phyloP scores from a whole-genome alignment of 306 rosid genomes.

The Acacia melanoxylon region DNA sequence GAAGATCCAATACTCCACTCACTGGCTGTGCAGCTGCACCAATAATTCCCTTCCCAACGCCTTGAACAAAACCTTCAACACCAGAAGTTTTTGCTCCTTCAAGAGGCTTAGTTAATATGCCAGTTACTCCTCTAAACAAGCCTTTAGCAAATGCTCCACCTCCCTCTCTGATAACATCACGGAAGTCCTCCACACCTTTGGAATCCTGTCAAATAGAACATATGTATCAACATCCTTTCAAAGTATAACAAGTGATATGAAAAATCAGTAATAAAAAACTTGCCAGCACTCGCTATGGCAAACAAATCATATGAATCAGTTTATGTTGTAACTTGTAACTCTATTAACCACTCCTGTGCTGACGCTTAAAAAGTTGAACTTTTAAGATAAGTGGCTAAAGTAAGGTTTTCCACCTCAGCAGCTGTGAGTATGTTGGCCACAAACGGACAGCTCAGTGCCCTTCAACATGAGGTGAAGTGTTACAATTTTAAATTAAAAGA shows the following conservation, averaged over 20 bases:
- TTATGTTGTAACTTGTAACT: not conserved
- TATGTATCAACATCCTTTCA: constrained; percentile 25
- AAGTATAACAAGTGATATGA: constrained; percentile 12
- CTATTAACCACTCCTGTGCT: not conserved
- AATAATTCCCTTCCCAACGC: constrained; percentile 96
- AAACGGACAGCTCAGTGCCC: not conserved
- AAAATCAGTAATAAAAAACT: constrained; percentile 13
- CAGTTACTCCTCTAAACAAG: constrained; percentile 96
- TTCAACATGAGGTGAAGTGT: not conserved
- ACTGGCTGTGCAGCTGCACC: constrained; percentile 99
- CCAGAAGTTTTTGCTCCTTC: constrained; percentile 99
- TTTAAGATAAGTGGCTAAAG: not conserved
- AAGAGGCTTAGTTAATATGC: constrained; percentile 94
- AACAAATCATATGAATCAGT: constrained; percentile 11
- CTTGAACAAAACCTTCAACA: constrained; percentile 99
- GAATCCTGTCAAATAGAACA: constrained; percentile 60
- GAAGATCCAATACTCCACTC: constrained; percentile 95
- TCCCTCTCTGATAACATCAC: constrained; percentile 95
- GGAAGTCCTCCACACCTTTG: constrained; percentile 94
- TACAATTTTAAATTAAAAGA: not conserved
- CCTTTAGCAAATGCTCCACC: constrained; percentile 99
- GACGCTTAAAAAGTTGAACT: not conserved
- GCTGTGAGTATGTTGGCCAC: not conserved
- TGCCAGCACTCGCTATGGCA: constrained; percentile 1
- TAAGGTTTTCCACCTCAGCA: not conserved